These are phyloP conservation scores for Anthracocystis panici-leucophaei DNA, from an alignment of 1,284 basidiomycete species.

Conservation along the genomic window DNA sequence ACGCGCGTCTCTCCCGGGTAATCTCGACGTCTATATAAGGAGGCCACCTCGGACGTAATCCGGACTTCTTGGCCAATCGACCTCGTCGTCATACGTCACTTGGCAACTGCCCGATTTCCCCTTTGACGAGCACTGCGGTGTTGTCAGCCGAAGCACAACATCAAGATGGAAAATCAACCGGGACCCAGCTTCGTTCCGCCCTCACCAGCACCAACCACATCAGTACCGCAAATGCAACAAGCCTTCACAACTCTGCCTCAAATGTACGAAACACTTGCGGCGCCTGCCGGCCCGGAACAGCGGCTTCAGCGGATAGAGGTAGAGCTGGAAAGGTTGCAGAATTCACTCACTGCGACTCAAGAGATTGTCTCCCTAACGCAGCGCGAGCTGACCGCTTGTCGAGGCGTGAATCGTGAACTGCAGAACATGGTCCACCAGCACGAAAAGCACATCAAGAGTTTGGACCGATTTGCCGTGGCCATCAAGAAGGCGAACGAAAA, in stretches of 20 bases:
- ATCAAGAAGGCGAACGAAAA: constrained; percentile 3
- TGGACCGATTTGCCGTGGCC: not conserved
- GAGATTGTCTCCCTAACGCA: constrained; percentile 8
- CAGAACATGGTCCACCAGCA: not conserved
- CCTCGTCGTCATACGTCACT: constrained; percentile 3
- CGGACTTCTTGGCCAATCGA: not conserved
- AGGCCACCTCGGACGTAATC: not conserved
- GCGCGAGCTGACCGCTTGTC: not conserved
- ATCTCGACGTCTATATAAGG: not conserved
- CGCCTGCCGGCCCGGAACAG: not conserved
- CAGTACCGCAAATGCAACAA: constrained; percentile 5
- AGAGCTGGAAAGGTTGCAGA: not conserved
- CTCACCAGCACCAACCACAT: not conserved
- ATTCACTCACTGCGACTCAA: constrained; percentile 3
- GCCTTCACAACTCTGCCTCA: constrained; percentile 1
- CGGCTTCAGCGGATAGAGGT: constrained; percentile 5
- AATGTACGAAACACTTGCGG: not conserved
- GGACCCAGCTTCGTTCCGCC: not conserved
- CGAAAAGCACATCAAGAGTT: not conserved
- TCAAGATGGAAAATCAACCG: not conserved
- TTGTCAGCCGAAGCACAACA: not conserved
- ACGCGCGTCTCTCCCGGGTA: not conserved
- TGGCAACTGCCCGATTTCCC: not conserved
- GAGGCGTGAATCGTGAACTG: not conserved
- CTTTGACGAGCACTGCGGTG: not conserved